Conservation (phyloP, 495 filamentous ascomycete genomes). For the Evernia prunastri region DNA sequence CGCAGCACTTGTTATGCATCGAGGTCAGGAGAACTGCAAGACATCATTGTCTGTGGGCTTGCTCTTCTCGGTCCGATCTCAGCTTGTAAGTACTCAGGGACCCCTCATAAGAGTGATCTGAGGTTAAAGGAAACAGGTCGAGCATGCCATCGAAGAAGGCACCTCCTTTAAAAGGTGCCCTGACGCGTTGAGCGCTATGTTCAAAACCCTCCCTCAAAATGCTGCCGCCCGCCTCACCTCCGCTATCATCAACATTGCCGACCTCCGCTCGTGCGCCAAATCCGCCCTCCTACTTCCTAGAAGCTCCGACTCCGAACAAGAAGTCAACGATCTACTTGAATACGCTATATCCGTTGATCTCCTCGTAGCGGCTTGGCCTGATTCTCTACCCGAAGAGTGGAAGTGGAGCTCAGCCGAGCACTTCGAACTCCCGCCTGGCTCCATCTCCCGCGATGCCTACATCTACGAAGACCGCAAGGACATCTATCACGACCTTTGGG, state of each 20-base stretch:
- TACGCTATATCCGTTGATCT: constrained; percentile 24
- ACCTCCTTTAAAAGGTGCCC: constrained; percentile 22
- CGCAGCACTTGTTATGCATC: constrained; percentile 23
- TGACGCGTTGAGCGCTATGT: constrained; percentile 15
- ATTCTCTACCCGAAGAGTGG: constrained; percentile 22
- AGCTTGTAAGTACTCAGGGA: constrained; percentile 18
- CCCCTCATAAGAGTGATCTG: neutral
- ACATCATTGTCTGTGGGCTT: constrained; percentile 18
- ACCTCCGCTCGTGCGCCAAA: constrained; percentile 22
- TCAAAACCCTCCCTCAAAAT: constrained; percentile 16
- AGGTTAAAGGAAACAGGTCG: constrained; percentile 9
- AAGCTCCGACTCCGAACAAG: constrained; percentile 14
- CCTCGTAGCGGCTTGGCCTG: constrained; percentile 20
- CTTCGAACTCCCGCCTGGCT: constrained; percentile 26
- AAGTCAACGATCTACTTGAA: constrained; percentile 24
- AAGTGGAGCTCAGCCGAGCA: constrained; percentile 28
- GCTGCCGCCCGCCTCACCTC: constrained; percentile 23
- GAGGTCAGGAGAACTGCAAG: constrained; percentile 19
- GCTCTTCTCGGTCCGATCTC: constrained; percentile 24
- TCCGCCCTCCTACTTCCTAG: constrained; percentile 18
- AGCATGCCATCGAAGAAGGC: constrained; percentile 22
- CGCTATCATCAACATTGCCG: constrained; percentile 22
- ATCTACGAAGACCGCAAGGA: constrained; percentile 51
- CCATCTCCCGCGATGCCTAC: constrained; percentile 31
- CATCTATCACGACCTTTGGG: constrained; percentile 54